Evolutionary conservation across 441 rosid species (phyloP).

Genomic region (Populus trichocarpa): DNA sequence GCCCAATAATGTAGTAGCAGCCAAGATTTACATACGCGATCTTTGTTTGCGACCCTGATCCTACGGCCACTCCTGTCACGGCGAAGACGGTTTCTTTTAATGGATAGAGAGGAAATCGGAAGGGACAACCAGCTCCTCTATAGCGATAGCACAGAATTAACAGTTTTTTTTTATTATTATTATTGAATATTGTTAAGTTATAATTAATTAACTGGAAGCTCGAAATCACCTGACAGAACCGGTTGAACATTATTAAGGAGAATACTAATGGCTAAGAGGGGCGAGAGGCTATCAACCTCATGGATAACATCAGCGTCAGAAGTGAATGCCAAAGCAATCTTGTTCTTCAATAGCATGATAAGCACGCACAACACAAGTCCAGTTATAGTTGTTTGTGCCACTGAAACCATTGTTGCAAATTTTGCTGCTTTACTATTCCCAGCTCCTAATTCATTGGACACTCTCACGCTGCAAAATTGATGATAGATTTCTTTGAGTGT

Average conservation of each 20-base stretch:
- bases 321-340: conserved; percentile 50
- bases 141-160: too few species aligned
- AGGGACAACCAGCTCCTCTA: neutral
- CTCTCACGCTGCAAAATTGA: conserved; percentile 42
- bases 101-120: neutral
- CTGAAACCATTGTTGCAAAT: conserved; percentile 48
- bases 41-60: conserved; percentile 67
- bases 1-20: conserved; percentile 60
- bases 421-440: conserved; percentile 53
- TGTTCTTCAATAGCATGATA: conserved; percentile 37
- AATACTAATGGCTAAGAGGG: conserved; percentile 47
- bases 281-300: conserved; percentile 43
- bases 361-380: conserved; percentile 43
- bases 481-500: too few species aligned
- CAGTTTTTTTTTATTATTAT: too few species aligned
- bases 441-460: conserved; percentile 24
- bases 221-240: conserved; percentile 49
- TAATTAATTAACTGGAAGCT: neutral
- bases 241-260: conserved; percentile 70
- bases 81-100: neutral
- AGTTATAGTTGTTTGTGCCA: conserved; percentile 40
- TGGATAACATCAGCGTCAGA: conserved; percentile 38
- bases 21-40: conserved; percentile 69
- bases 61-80: conserved; percentile 62
- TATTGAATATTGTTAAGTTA: neutral